Evolutionary conservation across 768 basidiomycete species (phyloP), one percentile per base, ranked within the genome.

Genomic region (Lactarius deliciosus): DNA sequence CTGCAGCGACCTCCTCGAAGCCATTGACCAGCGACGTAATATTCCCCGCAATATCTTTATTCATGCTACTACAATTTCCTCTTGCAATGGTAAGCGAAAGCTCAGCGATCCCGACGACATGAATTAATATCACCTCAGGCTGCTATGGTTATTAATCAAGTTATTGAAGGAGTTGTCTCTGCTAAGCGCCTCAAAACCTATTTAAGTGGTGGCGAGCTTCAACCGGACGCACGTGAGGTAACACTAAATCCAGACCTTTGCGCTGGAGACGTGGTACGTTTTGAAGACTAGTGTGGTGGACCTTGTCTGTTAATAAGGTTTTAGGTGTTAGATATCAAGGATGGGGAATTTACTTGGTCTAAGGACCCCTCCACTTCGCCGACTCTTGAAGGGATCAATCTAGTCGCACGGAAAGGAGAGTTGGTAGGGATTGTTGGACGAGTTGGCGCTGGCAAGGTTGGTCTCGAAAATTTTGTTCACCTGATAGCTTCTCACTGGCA

Each of bases 21-120:
- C 92, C 94, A 4, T 76, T 98, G 1, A 98, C 96, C 0, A 85
- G 90, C 0, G 95, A 97, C 68, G 79, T 94, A 60, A 96, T 98
- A 69, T 98, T 98, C 83, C 96, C 96, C n/a, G 88, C 92, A 0
- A 94, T 98, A 68, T 89, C 92, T 0, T 78, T 96, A 36, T 96
- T 94, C 79, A 88, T 92, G 86, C 80, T 96, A 0, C 79, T 96
- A 36, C 87, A 89, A 64, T 95, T 95, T 77, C 94, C 94, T 1
- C 79, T 96, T 28, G 90, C 85, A 2, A 91, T 93, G 90, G 89
- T 90, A 74, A 45, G 80, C 74, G 6, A 25, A 45, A 47, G 55
- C 56, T 47, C 41, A 66, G 45, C 13, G 36, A 55, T 34, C 40
- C 4, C 34, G 0, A 28, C 25, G 61, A 34, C 41, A 56, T 56